Percentiles rank a stretch among this genome's conserved stretches.
Conservation (phyloP, 1,139 yeast genomes). For the Taphrina betulina region DNA sequence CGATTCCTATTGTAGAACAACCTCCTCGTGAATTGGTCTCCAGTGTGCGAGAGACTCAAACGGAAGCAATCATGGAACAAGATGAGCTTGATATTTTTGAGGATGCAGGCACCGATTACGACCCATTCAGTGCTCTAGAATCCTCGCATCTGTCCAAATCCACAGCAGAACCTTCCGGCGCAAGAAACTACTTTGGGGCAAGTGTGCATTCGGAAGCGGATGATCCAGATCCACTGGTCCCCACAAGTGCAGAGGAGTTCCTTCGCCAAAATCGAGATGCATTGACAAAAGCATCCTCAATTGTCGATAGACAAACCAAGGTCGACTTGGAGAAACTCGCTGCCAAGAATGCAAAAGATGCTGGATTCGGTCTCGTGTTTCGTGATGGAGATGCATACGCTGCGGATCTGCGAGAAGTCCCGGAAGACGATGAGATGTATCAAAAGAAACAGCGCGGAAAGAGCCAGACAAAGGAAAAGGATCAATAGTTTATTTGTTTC, state of each 20-base stretch:
- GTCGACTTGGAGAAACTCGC: slow-evolving; percentile 1
- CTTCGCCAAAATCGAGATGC: slow-evolving; percentile 4
- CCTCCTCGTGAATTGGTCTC: background rate
- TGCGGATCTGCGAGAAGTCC: slow-evolving; percentile 13
- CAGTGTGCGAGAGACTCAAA: background rate
- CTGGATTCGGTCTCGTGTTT: slow-evolving; percentile 18
- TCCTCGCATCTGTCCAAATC: too few relatives aligned
- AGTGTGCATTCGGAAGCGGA: background rate
- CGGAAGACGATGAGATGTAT: slow-evolving; percentile 12
- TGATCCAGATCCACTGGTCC: slow-evolving; percentile 1
- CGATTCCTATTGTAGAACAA: background rate
- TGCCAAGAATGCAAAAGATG: slow-evolving; percentile 1
- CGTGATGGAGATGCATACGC: slow-evolving; percentile 14
- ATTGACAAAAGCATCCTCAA: slow-evolving; percentile 2
- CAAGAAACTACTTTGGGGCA: background rate
- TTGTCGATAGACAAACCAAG: slow-evolving; percentile 12
- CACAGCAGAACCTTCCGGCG: background rate
- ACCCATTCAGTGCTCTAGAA: background rate
- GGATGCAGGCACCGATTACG: slow-evolving; percentile 9
- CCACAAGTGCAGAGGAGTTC: background rate
- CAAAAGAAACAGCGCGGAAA: background rate
- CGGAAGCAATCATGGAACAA: background rate
- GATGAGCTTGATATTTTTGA: slow-evolving; percentile 8
- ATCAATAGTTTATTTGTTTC: background rate
- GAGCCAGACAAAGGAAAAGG: background rate